Percentiles rank a stretch among this genome's conserved stretches.
These are phyloP conservation scores for Periconia macrospinosa DNA, from an alignment of 2,329 filamentous ascomycete genomes.

Conservation along the genomic window DNA sequence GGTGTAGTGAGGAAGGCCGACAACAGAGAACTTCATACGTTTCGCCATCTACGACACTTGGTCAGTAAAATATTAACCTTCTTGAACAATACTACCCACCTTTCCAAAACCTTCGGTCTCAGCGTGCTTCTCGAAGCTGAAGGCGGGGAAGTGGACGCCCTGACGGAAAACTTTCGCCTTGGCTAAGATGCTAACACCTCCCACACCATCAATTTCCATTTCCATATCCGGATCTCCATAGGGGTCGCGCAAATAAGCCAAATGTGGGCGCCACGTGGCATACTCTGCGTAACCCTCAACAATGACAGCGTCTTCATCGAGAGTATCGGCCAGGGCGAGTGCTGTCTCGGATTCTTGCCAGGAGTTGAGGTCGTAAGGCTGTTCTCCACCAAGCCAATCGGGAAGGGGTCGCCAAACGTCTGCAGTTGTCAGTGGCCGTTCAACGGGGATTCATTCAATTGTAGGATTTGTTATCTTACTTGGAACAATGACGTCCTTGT, in stretches of 20 bases:
- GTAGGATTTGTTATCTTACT: constrained; percentile 64
- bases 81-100: constrained; percentile 56
- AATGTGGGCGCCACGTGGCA: constrained; percentile 94
- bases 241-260: constrained; percentile 93
- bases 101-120: constrained; percentile 99
- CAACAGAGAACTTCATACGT: constrained; percentile 92
- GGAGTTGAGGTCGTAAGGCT: constrained; percentile 97
- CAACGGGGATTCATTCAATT: not conserved
- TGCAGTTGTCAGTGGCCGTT: constrained; percentile 22
- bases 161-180: constrained; percentile 95
- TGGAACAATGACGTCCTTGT: constrained; percentile 97
- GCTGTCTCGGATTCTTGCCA: constrained; percentile 99
- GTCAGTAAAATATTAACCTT: constrained; percentile 22
- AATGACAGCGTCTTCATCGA: constrained; percentile 98
- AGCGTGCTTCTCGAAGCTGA: constrained; percentile 97
- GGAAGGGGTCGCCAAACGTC: constrained; percentile 97
- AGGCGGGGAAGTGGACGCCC: constrained; percentile 95
- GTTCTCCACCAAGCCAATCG: constrained; percentile 97
- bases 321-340: constrained; percentile 85
- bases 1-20: constrained; percentile 94
- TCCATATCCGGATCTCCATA: constrained; percentile 99
- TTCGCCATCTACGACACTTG: constrained; percentile 78
- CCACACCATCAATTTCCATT: constrained; percentile 98
- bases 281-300: constrained; percentile 99
- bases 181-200: constrained; percentile 94